Evolutionary conservation across 1,284 basidiomycete genomes (phyloP).

Genomic region (Pyrrhoderma noxium): DNA sequence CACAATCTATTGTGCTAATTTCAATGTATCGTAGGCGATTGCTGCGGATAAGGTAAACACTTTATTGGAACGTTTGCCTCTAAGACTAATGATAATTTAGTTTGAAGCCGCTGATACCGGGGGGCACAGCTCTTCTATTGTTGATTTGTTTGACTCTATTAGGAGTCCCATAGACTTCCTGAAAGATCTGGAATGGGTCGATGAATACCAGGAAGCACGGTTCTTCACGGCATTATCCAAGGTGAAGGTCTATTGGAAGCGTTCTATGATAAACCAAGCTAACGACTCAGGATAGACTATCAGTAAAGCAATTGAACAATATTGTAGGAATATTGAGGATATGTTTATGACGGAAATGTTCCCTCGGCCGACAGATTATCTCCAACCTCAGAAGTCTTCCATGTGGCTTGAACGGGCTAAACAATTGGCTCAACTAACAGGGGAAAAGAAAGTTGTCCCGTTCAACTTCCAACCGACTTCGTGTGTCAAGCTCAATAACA

Average conservation of each 20-base stretch:
- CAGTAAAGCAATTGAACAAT: constrained; percentile 88
- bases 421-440: constrained; percentile 61
- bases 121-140: constrained; percentile 91
- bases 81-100: constrained; percentile 32
- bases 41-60: constrained; percentile 72
- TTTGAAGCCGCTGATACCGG: constrained; percentile 81
- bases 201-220: constrained; percentile 81
- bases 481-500: constrained; percentile 97
- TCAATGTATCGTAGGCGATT: constrained; percentile 52
- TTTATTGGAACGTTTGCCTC: constrained; percentile 12
- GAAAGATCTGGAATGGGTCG: constrained; percentile 86
- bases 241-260: constrained; percentile 37
- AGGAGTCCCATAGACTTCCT: constrained; percentile 87
- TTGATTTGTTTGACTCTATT: constrained; percentile 92
- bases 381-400: constrained; percentile 78
- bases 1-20: constrained; percentile 8
- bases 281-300: constrained; percentile 56
- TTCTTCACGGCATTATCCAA: constrained; percentile 87
- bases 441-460: constrained; percentile 86
- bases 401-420: constrained; percentile 95
- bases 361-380: constrained; percentile 67
- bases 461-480: constrained; percentile 93
- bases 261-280: background rate
- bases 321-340: constrained; percentile 82
- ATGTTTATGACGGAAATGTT: constrained; percentile 94